Evolutionary conservation across 2,329 filamentous ascomycete genomes (phyloP).

Genomic region (Colletotrichum echinochloae): DNA sequence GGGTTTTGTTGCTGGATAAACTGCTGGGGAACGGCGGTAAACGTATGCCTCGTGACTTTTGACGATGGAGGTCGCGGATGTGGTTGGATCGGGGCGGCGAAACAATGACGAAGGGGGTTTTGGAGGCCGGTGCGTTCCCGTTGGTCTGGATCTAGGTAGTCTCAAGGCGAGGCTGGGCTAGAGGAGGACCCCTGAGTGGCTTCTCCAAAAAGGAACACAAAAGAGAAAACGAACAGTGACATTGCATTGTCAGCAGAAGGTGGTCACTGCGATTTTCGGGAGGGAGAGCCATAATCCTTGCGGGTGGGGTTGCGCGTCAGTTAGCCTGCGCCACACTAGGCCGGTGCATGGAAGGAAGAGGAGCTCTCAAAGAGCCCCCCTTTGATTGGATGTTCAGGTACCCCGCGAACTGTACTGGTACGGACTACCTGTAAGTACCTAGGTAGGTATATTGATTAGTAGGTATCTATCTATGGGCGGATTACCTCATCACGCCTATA

Average conservation of each 20-base stretch:
- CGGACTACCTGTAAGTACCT: too few species aligned
- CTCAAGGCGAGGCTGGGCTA: slow-evolving; percentile 18
- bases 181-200: not conserved
- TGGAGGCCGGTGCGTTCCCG: slow-evolving; percentile 5
- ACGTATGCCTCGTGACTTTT: slow-evolving; percentile 1
- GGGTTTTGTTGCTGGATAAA: not conserved
- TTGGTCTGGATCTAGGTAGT: not conserved
- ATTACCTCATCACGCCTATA: slow-evolving; percentile 16
- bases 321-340: slow-evolving; percentile 31
- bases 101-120: slow-evolving; percentile 37
- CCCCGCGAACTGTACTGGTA: slow-evolving; percentile 12
- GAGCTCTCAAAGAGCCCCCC: not conserved
- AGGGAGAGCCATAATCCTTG: slow-evolving; percentile 20
- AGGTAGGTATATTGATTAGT: too few species aligned
- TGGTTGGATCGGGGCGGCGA: slow-evolving; percentile 24
- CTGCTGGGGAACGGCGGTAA: not conserved
- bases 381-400: slow-evolving; percentile 1
- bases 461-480: not conserved
- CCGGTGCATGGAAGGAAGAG: slow-evolving; percentile 9
- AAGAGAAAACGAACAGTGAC: slow-evolving; percentile 1
- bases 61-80: not conserved
- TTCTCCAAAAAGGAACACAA: not conserved
- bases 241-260: slow-evolving; percentile 6
- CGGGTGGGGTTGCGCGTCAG: slow-evolving; percentile 31
- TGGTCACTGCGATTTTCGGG: slow-evolving; percentile 23